Evolutionary conservation across 768 basidiomycete species (phyloP).

Genomic region (Tylopilus intermedius): DNA sequence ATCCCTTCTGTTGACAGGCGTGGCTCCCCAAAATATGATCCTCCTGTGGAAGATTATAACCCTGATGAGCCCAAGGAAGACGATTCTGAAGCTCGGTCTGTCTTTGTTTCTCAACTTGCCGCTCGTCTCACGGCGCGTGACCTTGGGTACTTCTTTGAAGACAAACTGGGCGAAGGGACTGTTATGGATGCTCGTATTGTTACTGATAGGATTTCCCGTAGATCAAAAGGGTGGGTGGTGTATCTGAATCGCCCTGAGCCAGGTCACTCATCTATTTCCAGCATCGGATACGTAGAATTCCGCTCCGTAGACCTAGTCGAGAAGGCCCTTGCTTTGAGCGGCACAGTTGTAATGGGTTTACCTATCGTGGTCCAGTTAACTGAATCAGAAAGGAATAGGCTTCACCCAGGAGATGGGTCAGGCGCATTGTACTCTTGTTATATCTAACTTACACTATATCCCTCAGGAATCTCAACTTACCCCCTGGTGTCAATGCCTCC

Average conservation of each 20-base stretch:
- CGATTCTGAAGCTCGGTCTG: slow-evolving; percentile 96
- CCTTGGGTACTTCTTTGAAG: slow-evolving; percentile 98
- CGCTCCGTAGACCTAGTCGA: slow-evolving; percentile 85
- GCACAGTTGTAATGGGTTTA: slow-evolving; percentile 96
- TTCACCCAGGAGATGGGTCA: slow-evolving; percentile 85
- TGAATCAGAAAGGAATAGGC: slow-evolving; percentile 90
- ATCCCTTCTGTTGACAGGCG: slow-evolving; percentile 40
- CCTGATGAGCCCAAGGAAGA: slow-evolving; percentile 90
- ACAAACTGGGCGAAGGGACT: slow-evolving; percentile 87
- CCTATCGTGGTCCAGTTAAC: slow-evolving; percentile 96
- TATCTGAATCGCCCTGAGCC: neutral
- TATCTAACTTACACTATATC: slow-evolving; percentile 7
- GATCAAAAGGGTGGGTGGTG: slow-evolving; percentile 87
- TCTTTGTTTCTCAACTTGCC: slow-evolving; percentile 97
- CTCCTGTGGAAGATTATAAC: slow-evolving; percentile 64
- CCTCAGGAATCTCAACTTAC: slow-evolving; percentile 69
- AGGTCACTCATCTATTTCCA: slow-evolving; percentile 29
- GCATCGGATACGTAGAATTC: slow-evolving; percentile 98
- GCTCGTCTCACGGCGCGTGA: slow-evolving; percentile 95
- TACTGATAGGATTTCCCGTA: slow-evolving; percentile 87
- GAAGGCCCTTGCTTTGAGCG: slow-evolving; percentile 83
- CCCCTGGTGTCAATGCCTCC: slow-evolving; percentile 77
- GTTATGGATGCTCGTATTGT: slow-evolving; percentile 97
- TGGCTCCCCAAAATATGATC: slow-evolving; percentile 67
- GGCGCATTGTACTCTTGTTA: slow-evolving; percentile 23